These are phyloP conservation scores for Chrysoporthe cubensis DNA, from an alignment of 2,329 filamentous ascomycete genomes.

Conservation along the genomic window DNA sequence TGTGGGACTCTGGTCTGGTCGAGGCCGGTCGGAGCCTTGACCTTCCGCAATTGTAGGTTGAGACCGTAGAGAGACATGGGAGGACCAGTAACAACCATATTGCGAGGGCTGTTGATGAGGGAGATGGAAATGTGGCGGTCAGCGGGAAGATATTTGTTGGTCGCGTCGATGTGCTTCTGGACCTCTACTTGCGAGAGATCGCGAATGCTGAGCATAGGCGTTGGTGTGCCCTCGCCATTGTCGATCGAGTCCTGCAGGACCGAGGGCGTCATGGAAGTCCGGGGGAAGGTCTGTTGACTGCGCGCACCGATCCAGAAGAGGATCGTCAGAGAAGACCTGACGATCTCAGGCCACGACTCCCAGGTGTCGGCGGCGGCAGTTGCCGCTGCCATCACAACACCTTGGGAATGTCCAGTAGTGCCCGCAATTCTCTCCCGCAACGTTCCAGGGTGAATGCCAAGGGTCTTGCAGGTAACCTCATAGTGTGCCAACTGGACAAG, in stretches of 20 bases:
- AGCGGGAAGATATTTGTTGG: slow-evolving; percentile 91
- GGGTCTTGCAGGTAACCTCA: slow-evolving; percentile 87
- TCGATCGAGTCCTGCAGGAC: slow-evolving; percentile 92
- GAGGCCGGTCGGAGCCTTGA: slow-evolving; percentile 95
- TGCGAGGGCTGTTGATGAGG: slow-evolving; percentile 93
- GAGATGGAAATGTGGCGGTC: slow-evolving; percentile 96
- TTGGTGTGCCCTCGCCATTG: slow-evolving; percentile 91
- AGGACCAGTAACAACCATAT: slow-evolving; percentile 94
- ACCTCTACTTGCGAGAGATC: slow-evolving; percentile 87
- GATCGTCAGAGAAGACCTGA: slow-evolving; percentile 81
- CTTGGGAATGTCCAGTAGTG: slow-evolving; percentile 94
- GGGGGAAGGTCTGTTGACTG: slow-evolving; percentile 95
- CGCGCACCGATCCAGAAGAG: slow-evolving; percentile 98
- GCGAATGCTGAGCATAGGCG: slow-evolving; percentile 96
- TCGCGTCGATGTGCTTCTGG: slow-evolving; percentile 94
- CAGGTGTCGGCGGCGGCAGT: slow-evolving; percentile 90
- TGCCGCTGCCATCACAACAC: slow-evolving; percentile 89
- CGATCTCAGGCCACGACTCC: slow-evolving; percentile 85
- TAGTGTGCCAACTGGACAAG: slow-evolving; percentile 96
- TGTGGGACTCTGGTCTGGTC: slow-evolving; percentile 94
- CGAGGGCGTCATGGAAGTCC: slow-evolving; percentile 88
- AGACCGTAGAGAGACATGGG: slow-evolving; percentile 96
- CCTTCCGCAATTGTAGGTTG: slow-evolving; percentile 91
- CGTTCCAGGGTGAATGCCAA: slow-evolving; percentile 87
- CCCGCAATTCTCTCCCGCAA: slow-evolving; percentile 84